Evolutionary conservation across 257 asterid species (phyloP).

Genomic region (Capsicum chinense): DNA sequence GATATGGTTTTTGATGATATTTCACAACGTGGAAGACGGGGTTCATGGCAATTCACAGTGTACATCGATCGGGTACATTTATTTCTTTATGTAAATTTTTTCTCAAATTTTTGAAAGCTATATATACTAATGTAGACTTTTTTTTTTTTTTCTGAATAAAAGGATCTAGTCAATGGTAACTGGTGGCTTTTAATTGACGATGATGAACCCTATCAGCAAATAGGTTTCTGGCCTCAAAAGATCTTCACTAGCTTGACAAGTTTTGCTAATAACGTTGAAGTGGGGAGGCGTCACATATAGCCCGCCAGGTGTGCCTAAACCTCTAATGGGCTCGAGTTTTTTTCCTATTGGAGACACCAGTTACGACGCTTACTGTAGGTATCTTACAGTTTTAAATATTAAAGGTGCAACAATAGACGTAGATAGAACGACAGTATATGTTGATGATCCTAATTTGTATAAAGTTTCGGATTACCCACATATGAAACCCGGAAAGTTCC

Average conservation of each 20-base stretch:
- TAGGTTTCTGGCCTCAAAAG: constrained; percentile 9
- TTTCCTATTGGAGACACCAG: neutral
- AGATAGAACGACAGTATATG: neutral
- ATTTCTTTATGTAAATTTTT: neutral
- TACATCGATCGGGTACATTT: neutral
- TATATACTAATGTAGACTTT: neutral
- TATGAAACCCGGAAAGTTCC: neutral
- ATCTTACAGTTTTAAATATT: neutral
- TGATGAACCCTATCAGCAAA: too few species aligned
- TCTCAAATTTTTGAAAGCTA: neutral
- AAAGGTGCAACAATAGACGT: neutral
- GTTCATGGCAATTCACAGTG: neutral
- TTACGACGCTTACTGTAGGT: neutral
- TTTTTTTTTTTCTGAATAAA: neutral
- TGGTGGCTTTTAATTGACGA: neutral
- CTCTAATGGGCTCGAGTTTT: neutral
- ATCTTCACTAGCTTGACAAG: neutral
- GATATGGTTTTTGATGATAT: neutral
- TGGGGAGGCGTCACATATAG: neutral
- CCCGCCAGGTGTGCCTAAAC: constrained; percentile 9
- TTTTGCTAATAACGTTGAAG: neutral
- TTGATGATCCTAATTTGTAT: neutral
- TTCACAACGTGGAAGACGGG: neutral
- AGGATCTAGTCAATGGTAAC: neutral
- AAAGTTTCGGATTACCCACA: neutral